Evolutionary conservation across 768 basidiomycete genomes (phyloP).

Genomic region (Rickenella mellea): DNA sequence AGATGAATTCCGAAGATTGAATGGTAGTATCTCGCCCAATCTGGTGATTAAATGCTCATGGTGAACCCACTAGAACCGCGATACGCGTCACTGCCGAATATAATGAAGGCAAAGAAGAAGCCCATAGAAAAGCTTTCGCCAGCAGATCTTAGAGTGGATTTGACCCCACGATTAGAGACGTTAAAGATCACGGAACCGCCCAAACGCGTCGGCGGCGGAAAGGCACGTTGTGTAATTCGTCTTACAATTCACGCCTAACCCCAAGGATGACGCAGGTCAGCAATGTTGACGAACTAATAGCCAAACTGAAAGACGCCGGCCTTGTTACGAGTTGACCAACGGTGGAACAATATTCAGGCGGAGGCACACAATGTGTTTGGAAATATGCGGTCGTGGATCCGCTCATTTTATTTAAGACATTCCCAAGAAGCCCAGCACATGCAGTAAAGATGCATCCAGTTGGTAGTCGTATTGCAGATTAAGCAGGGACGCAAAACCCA

Average conservation of each 20-base stretch:
- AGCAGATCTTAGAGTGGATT: conserved; percentile 74
- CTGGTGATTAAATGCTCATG: conserved; percentile 60
- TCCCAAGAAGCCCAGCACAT: too few species aligned
- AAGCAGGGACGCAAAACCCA: too few species aligned
- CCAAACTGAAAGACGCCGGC: conserved; percentile 85
- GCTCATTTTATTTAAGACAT: too few species aligned
- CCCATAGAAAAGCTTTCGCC: conserved; percentile 76
- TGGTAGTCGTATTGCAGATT: too few species aligned
- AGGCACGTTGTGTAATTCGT: conserved; percentile 37
- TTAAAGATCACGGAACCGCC: conserved; percentile 86
- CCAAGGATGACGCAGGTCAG: conserved; percentile 38
- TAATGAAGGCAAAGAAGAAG: conserved; percentile 99
- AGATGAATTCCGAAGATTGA: conserved; percentile 38
- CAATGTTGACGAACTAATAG: conserved; percentile 82
- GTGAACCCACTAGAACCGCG: conserved; percentile 60
- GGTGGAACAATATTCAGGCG: too few species aligned
- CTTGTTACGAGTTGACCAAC: too few species aligned
- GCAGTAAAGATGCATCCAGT: too few species aligned
- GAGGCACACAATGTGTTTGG: too few species aligned
- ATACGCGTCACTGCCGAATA: conserved; percentile 94
- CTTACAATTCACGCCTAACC: not conserved
- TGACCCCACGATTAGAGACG: conserved; percentile 74
- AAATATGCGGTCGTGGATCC: too few species aligned
- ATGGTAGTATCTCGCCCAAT: conserved; percentile 36
- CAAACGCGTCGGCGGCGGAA: conserved; percentile 83